Base-by-base conservation (phyloP, 2,329 filamentous ascomycete genomes). In the Pestalotiopsis sp. region DNA sequence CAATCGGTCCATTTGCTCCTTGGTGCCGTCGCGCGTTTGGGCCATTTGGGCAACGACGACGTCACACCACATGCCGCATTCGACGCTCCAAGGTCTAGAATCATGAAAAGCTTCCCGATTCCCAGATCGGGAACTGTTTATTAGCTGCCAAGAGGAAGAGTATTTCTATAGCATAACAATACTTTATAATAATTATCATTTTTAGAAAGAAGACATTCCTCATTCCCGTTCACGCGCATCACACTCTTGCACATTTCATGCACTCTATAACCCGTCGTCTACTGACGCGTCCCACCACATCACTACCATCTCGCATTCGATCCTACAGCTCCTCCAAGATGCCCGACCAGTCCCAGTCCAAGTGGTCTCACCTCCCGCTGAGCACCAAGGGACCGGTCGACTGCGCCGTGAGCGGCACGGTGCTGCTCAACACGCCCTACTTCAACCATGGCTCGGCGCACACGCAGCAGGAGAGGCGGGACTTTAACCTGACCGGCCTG, bases 361-460 rank as follows among this genome's bases (percentile, higher is more conserved):
- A 80, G 69, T 85, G 82, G 68, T 79, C 79, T 2, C 75, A 85
- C 67, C 80, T 86, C 4, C 84, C 83, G 5, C 77, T 87, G n/a
- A 81, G 80, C 74, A 85, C 82, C 13, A 79, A 75, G 38, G 85
- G 85, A 1, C 84, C 84, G 1, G 78, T 85, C 70, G 84, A 86
- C 67, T 87, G 85, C 73, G 83, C 84, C 2, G 76, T 87, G 45
- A 79, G 74, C 5, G 87, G 88, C 4, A 81, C 81, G 55, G 83
- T 86, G 0, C 81, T 94, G 5, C 83, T 94, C 9, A 87, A 89
- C 69, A 88, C 87, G 12, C 85, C 91, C 1, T 90, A 88, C 73
- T 91, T 94, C 81, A 97, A 97, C 82, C 96, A 96, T 79, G 94
- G 94, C 38, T 94, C 93, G 3, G 93, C 90, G 0, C 95, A 95